Evolutionary conservation across 1,284 basidiomycete genomes (phyloP).

Genomic region (Mycena sp.): DNA sequence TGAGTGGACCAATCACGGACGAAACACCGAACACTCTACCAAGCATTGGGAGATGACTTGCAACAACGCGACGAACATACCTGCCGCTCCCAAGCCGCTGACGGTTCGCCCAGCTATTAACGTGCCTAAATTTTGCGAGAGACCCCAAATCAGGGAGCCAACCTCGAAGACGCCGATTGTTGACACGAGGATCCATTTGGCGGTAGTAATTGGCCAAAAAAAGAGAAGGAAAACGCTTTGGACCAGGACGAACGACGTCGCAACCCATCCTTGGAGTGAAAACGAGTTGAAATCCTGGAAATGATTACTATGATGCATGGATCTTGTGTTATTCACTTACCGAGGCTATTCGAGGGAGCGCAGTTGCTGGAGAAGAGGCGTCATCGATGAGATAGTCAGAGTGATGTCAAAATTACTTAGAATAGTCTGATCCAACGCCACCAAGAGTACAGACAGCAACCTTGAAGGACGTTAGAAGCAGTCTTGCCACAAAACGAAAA

Average conservation of each 20-base stretch:
- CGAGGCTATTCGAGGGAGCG: slow-evolving; percentile 15
- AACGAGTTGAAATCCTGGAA: slow-evolving; percentile 14
- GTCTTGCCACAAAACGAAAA: neutral
- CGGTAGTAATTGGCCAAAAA: slow-evolving; percentile 1
- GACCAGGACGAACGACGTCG: slow-evolving; percentile 11
- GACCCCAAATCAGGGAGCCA: slow-evolving; percentile 11
- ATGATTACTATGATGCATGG: too few species aligned
- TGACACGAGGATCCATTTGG: slow-evolving; percentile 4
- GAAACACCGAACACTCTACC: slow-evolving; percentile 4
- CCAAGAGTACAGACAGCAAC: neutral
- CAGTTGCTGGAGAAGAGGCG: neutral
- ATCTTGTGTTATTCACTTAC: too few species aligned
- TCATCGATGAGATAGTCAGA: too few species aligned
- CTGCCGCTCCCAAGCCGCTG: slow-evolving; percentile 6
- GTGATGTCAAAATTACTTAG: neutral
- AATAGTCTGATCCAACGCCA: slow-evolving; percentile 3
- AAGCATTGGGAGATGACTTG: neutral
- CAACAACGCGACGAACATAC: slow-evolving; percentile 7
- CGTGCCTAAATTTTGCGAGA: slow-evolving; percentile 1
- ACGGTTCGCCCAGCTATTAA: slow-evolving; percentile 11
- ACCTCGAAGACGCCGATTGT: slow-evolving; percentile 5
- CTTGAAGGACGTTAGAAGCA: neutral
- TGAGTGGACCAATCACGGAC: slow-evolving; percentile 8
- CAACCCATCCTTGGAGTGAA: slow-evolving; percentile 14
- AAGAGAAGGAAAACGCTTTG: neutral